Evolutionary conservation across 208 protist species (phyloP).

Genomic region (Balamuthia mandrillaris): DNA sequence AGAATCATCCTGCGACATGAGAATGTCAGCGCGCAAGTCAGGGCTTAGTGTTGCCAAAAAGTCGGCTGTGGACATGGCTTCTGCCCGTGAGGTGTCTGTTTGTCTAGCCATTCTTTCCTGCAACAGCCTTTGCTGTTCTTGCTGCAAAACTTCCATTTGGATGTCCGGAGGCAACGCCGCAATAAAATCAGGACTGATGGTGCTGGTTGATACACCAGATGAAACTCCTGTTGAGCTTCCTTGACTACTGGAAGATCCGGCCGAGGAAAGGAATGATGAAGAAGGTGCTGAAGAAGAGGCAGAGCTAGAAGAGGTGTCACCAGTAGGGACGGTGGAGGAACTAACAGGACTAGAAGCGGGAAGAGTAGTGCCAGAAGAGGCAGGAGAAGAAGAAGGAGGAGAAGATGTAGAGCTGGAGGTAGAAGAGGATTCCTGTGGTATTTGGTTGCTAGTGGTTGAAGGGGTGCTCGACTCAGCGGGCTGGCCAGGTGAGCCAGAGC

Average conservation of each 20-base stretch:
- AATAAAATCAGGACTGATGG: constrained; percentile 67
- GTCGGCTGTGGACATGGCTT: constrained; percentile 70
- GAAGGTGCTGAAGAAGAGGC: background rate
- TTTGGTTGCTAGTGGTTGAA: background rate
- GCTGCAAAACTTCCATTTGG: constrained; percentile 65
- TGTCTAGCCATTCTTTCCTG: no score
- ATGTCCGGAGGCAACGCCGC: constrained; percentile 67
- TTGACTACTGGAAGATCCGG: background rate
- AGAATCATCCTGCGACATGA: constrained; percentile 74
- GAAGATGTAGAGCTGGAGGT: background rate
- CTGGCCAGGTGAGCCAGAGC: background rate
- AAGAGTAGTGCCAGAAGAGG: no score
- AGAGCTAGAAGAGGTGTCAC: no score
- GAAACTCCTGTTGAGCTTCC: background rate
- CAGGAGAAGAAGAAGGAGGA: background rate
- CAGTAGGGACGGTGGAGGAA: background rate
- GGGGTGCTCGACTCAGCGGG: background rate
- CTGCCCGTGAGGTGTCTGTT: background rate
- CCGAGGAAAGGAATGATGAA: background rate
- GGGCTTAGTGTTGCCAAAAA: constrained; percentile 68
- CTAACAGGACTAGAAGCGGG: no score
- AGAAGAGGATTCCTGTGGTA: background rate
- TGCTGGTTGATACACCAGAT: background rate
- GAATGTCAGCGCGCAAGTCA: constrained; percentile 77
- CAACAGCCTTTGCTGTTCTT: no score